Evolutionary conservation across 768 basidiomycete genomes (phyloP).

Genomic region (Termitomyces sp.): DNA sequence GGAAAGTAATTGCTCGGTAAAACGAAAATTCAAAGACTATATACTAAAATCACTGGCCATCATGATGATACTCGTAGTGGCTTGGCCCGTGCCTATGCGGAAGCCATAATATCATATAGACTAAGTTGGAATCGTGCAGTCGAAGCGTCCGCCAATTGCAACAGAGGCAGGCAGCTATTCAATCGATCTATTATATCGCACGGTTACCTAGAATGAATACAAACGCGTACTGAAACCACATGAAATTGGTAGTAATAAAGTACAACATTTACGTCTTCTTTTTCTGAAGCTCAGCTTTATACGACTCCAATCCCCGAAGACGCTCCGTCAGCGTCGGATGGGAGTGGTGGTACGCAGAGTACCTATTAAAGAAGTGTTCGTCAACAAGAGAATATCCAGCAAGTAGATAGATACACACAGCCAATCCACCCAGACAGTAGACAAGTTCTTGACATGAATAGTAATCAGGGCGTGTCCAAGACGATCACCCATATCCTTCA

Average conservation of each 20-base stretch:
- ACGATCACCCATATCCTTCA: slow-evolving; percentile 83
- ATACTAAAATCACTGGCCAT: too few relatives aligned
- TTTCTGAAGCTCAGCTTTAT: slow-evolving; percentile 45
- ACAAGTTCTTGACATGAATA: slow-evolving; percentile 89
- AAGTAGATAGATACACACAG: slow-evolving; percentile 45
- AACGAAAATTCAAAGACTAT: too few relatives aligned
- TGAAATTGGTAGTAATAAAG: not conserved
- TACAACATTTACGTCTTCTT: slow-evolving; percentile 24
- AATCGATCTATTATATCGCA: not conserved
- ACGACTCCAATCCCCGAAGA: slow-evolving; percentile 74
- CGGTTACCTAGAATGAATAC: not conserved
- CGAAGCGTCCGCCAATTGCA: too few relatives aligned
- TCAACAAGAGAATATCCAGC: not conserved
- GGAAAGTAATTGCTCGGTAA: too few relatives aligned
- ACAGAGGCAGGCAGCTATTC: not conserved
- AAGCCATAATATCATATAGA: too few relatives aligned
- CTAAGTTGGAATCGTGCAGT: too few relatives aligned
- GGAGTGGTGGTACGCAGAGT: slow-evolving; percentile 94
- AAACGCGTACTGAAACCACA: not conserved
- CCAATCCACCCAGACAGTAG: slow-evolving; percentile 94
- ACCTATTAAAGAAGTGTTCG: slow-evolving; percentile 38
- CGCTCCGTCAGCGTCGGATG: slow-evolving; percentile 94
- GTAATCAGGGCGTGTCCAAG: slow-evolving; percentile 80
- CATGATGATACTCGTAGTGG: too few relatives aligned
- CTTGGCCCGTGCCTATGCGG: too few relatives aligned